Evolutionary conservation across 352 stramenopile genomes (phyloP), one percentile per base, ranked within the genome.

Genomic region (Halophytophthora polymorphica): DNA sequence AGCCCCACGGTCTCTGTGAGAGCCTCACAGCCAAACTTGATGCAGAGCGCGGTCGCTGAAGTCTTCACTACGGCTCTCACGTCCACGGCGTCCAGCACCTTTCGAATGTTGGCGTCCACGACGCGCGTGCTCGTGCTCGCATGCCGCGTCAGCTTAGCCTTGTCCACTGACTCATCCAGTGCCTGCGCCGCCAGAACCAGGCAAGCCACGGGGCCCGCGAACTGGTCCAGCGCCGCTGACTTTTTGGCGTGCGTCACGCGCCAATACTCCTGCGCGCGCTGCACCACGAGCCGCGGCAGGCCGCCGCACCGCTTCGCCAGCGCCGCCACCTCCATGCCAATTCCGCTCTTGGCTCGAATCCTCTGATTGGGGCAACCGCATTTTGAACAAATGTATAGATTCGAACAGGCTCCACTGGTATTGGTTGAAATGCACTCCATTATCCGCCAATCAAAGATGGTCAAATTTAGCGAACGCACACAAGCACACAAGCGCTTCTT

Each of bases 21-120:
- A 15, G 56, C 64, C 34, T 82, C 72, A 35, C 80, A 91, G 35
- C 80, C 80, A 31, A 87, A 84, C 21, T 83, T 80, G 53, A 91
- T 84, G 41, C 80, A 91, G 7, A 91, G 61, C 7, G 76, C 71
- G 5, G 71, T 56, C 3, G 77, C 69, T 2, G 73, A 77, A 18
- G 69, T 69, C 52, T 77, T 64, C 7, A 86, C 57, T 10, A 83
- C 62, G 2, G 67, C 67, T 14, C 59, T 56, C 18, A 75, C 65
- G 42, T 70, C 69, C 28, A 90, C 70, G 3, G 67, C 68, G 45
- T 77, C 58, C 14, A 82, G 38, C 39, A 90, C 68, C 31, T 83
- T 82, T 42, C 68, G 71, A 47, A 82, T 60, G 4, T 31, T 69
- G 49, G 77, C 61, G 31, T 78, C 69, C n/a, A 90, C 53, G 17